Percentiles rank a stretch among this genome's conserved stretches.
Evolutionary conservation across 768 basidiomycete genomes (phyloP).

Genomic region (Tephrocybe sp.): DNA sequence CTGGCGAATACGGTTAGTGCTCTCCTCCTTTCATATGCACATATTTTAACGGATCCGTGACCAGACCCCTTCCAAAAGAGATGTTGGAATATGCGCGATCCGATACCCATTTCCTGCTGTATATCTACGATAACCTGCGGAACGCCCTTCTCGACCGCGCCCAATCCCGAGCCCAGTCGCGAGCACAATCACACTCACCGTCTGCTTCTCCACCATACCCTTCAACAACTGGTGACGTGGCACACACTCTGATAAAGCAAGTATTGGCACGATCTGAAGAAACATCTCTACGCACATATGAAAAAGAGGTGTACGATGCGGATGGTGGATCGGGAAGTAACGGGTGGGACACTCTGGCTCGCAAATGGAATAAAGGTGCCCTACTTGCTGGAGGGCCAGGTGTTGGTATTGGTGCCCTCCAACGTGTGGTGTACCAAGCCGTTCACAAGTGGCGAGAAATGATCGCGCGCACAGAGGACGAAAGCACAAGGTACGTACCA

Average conservation of each 20-base stretch:
- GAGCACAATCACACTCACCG: slow-evolving; percentile 32
- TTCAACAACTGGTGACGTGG: slow-evolving; percentile 16
- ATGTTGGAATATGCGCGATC: slow-evolving; percentile 93
- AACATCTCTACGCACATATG: slow-evolving; percentile 72
- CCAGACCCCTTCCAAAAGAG: slow-evolving; percentile 75
- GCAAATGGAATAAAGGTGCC: slow-evolving; percentile 76
- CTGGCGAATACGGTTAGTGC: slow-evolving; percentile 83
- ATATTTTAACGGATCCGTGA: neutral
- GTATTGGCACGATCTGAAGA: slow-evolving; percentile 73
- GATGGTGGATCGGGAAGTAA: slow-evolving; percentile 59
- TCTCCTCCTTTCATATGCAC: neutral
- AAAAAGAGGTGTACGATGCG: slow-evolving; percentile 67
- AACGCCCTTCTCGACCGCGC: slow-evolving; percentile 79
- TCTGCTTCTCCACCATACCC: slow-evolving; percentile 23
- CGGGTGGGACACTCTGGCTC: slow-evolving; percentile 77
- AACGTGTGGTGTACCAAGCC: slow-evolving; percentile 62
- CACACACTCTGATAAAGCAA: slow-evolving; percentile 49
- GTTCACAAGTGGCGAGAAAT: slow-evolving; percentile 84
- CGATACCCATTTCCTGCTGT: slow-evolving; percentile 94
- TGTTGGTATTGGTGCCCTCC: slow-evolving; percentile 37
- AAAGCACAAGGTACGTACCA: slow-evolving; percentile 62
- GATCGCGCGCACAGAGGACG: slow-evolving; percentile 80
- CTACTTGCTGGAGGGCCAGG: slow-evolving; percentile 39
- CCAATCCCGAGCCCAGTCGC: slow-evolving; percentile 38
- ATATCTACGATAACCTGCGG: slow-evolving; percentile 88